Conservation (phyloP, 2,329 filamentous ascomycete genomes). For the Arachnopeziza araneosa region DNA sequence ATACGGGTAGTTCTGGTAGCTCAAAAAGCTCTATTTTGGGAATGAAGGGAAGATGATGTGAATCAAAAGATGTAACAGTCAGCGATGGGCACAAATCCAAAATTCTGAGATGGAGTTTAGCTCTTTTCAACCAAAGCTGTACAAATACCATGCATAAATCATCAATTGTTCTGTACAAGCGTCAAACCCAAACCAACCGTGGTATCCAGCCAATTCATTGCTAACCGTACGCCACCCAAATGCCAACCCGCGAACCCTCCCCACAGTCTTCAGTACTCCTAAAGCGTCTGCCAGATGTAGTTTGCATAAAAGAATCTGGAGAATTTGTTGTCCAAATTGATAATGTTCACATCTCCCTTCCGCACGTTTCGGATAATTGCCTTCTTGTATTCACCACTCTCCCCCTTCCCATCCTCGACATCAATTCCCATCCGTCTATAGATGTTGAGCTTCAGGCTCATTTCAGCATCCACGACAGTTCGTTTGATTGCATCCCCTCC, state of each 20-base stretch:
- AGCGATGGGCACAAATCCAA: background rate
- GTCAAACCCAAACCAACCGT: constrained; percentile 1
- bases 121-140: background rate
- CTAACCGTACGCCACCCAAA: background rate
- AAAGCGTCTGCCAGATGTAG: constrained; percentile 91
- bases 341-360: constrained; percentile 88
- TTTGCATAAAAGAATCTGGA: constrained; percentile 90
- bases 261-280: constrained; percentile 24
- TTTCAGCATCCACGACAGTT: constrained; percentile 56
- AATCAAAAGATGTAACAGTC: background rate
- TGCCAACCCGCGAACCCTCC: background rate
- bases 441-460: constrained; percentile 74
- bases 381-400: constrained; percentile 74
- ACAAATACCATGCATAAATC: background rate
- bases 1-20: constrained; percentile 18
- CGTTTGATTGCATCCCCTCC: constrained; percentile 43
- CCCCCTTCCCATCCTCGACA: constrained; percentile 73
- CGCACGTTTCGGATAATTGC: constrained; percentile 79
- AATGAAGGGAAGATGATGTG: constrained; percentile 22
- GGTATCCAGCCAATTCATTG: constrained; percentile 9
- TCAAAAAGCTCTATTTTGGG: constrained; percentile 12
- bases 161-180: background rate
- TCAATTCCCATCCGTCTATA: constrained; percentile 90
- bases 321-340: constrained; percentile 91
- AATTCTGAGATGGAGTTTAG: no score